A percentile compares a stretch with the other conserved stretches of the same genome.
Conservation (phyloP, 2,329 filamentous ascomycete species). For the Cladosporium oxysporum region DNA sequence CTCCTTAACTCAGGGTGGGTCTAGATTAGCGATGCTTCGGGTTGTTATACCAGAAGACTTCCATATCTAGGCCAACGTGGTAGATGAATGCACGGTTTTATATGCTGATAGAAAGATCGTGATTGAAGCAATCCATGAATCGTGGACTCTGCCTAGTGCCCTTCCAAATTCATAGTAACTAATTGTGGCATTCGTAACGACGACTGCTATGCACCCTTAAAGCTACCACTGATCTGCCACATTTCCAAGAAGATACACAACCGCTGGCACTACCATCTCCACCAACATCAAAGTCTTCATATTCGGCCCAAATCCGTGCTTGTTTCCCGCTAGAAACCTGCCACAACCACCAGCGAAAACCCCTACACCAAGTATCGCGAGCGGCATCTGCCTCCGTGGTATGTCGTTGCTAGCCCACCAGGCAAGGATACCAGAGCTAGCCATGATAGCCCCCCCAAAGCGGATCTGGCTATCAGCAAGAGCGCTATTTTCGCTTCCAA, state of each 20-base stretch:
- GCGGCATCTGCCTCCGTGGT: neutral
- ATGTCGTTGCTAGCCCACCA: slow-evolving; percentile 11
- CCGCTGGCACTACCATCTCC: neutral
- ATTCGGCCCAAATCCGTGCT: slow-evolving; percentile 2
- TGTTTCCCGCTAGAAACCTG: neutral
- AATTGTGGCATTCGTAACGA: too few species aligned
- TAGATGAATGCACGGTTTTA: too few species aligned
- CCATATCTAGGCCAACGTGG: too few species aligned
- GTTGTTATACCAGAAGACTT: too few species aligned
- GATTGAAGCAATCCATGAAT: too few species aligned
- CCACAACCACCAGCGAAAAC: neutral
- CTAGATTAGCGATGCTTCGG: too few species aligned
- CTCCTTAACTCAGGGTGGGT: too few species aligned
- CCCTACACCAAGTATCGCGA: neutral
- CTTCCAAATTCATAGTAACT: too few species aligned
- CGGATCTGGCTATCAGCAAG: slow-evolving; percentile 11
- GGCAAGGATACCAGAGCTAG: neutral
- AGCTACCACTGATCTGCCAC: neutral
- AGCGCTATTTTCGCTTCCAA: neutral
- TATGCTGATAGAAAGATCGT: too few species aligned
- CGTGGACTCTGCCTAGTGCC: too few species aligned
- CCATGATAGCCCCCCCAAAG: neutral
- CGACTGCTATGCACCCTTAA: too few species aligned
- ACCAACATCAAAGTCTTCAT: slow-evolving; percentile 3
- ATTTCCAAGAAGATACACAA: neutral